Evolutionary conservation across 768 basidiomycete species (phyloP).

Genomic region (Leucogyrophana mollusca): DNA sequence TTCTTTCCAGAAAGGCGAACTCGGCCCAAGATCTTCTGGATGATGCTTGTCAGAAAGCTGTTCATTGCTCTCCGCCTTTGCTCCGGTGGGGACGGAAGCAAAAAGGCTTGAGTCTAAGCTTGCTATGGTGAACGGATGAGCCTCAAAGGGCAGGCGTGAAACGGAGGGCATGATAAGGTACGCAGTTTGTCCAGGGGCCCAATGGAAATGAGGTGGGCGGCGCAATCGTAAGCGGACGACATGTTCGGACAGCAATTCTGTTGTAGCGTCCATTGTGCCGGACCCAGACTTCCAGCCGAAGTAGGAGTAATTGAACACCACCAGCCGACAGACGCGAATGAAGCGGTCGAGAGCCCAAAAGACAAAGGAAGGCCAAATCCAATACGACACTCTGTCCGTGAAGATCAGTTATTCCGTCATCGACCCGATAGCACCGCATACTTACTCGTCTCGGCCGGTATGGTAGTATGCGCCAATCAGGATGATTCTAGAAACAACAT

Average conservation of each 20-base stretch:
- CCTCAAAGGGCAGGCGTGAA: slow-evolving; percentile 42
- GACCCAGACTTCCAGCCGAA: slow-evolving; percentile 27
- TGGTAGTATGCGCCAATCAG: slow-evolving; percentile 44
- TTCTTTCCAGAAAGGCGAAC: slow-evolving; percentile 31
- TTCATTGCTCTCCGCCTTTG: neutral
- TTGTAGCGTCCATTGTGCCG: slow-evolving; percentile 32
- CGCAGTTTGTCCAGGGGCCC: slow-evolving; percentile 51
- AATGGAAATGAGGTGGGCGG: slow-evolving; percentile 44
- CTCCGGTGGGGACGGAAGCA: neutral
- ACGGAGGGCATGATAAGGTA: slow-evolving; percentile 48
- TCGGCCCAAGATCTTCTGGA: neutral
- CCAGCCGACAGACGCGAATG: slow-evolving; percentile 43
- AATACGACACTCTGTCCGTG: slow-evolving; percentile 15
- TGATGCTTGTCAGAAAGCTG: neutral
- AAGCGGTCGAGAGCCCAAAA: slow-evolving; percentile 46
- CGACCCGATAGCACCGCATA: neutral
- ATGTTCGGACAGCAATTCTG: slow-evolving; percentile 41
- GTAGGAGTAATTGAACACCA: slow-evolving; percentile 41
- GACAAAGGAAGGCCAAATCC: slow-evolving; percentile 31
- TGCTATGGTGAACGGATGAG: slow-evolving; percentile 64
- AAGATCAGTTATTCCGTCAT: neutral
- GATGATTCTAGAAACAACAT: slow-evolving; percentile 23
- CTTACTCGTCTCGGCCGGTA: slow-evolving; percentile 19
- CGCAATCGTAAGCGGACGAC: slow-evolving; percentile 45
- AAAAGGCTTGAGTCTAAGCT: slow-evolving; percentile 31